Conservation (phyloP, 2,329 filamentous ascomycete species). For the Aspergillus transmontanensis region DNA sequence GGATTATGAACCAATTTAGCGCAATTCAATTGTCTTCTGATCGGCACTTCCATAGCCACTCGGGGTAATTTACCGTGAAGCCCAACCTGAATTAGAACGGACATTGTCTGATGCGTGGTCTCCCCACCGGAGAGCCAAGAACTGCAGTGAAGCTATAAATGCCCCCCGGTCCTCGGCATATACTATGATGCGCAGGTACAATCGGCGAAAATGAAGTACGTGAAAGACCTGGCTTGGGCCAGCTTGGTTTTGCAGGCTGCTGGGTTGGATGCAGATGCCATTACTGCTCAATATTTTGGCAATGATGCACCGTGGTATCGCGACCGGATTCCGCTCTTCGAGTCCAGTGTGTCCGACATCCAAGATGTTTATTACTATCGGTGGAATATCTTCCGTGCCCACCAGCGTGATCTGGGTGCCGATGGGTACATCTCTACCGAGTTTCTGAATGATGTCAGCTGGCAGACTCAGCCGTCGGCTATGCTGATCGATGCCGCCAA, state of each 20-base stretch:
- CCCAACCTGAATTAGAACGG: neutral
- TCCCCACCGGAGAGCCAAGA: slow-evolving; percentile 1
- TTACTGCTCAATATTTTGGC: slow-evolving; percentile 16
- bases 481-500: slow-evolving; percentile 49
- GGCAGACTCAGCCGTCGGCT: slow-evolving; percentile 45
- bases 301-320: slow-evolving; percentile 24
- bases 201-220: neutral
- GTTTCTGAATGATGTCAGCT: slow-evolving; percentile 48
- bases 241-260: neutral
- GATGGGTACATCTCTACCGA: slow-evolving; percentile 50
- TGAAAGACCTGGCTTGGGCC: neutral
- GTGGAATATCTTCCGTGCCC: slow-evolving; percentile 48
- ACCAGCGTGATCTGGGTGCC: slow-evolving; percentile 47
- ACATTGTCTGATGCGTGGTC: neutral
- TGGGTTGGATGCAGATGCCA: slow-evolving; percentile 8
- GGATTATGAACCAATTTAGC: neutral
- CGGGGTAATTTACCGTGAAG: neutral
- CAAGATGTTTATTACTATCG: slow-evolving; percentile 50
- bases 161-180: neutral
- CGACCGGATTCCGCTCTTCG: slow-evolving; percentile 22
- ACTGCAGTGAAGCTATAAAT: neutral
- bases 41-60: neutral
- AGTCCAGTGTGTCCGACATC: slow-evolving; percentile 16
- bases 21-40: neutral
- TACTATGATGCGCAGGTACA: neutral